Conservation (phyloP, 1,284 basidiomycete genomes). For the Taiwanofungus camphoratus region DNA sequence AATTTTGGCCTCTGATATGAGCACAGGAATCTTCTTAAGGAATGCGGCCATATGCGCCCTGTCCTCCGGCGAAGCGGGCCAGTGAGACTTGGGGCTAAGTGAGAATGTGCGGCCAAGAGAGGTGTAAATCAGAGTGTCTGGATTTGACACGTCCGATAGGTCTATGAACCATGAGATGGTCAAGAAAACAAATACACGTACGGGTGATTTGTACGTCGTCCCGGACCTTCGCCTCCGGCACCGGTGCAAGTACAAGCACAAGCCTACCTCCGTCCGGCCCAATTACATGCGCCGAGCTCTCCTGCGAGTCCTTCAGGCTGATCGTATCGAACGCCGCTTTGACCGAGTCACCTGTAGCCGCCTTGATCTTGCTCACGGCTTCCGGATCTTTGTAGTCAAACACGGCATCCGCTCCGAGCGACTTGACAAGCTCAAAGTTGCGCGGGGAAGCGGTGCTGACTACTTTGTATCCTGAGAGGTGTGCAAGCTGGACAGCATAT, state of each 20-base stretch:
- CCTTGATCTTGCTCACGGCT: constrained; percentile 20
- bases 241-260: constrained; percentile 11
- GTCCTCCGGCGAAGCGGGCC: constrained; percentile 14
- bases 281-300: constrained; percentile 15
- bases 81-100: constrained; percentile 5
- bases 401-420: constrained; percentile 35
- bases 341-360: constrained; percentile 19
- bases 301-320: constrained; percentile 13
- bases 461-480: constrained; percentile 35
- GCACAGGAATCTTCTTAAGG: constrained; percentile 18
- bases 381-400: constrained; percentile 28
- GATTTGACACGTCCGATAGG: too few relatives aligned
- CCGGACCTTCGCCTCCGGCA: constrained; percentile 12
- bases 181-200: constrained; percentile 5
- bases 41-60: constrained; percentile 20
- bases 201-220: constrained; percentile 15
- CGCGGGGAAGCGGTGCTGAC: constrained; percentile 35
- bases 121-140: constrained; percentile 20
- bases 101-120: constrained; percentile 17
- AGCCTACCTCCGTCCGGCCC: constrained; percentile 18
- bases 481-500: constrained; percentile 39
- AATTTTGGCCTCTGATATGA: constrained; percentile 15
- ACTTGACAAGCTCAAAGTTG: constrained; percentile 34
- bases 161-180: background rate
- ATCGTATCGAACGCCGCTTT: constrained; percentile 19